Base-by-base conservation (phyloP, 2,329 filamentous ascomycete genomes). In the Penicillium italicum region DNA sequence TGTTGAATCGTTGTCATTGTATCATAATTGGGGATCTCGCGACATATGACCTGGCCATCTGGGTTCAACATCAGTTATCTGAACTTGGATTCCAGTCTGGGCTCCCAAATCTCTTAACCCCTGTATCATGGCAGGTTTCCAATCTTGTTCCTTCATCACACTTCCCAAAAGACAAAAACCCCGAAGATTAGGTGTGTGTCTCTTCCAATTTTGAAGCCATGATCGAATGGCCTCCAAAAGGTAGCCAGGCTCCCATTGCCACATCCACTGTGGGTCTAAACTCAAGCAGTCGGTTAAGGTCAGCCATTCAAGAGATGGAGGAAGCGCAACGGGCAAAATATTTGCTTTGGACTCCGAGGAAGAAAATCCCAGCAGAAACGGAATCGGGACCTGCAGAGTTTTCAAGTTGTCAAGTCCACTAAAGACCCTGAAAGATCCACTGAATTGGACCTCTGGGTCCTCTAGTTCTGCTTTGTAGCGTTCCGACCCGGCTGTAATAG, bases 191-290 rank as follows among this genome's bases (percentile, higher is more conserved):
- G 43, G 43, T n/a, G 43, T 46, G 31, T 36, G 20, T 24, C 30
- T 46, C 43, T 46, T 34, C 31, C 30, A 46, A 16, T 46, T n/a
- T 46, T 46, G 43, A 16, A 46, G 30, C 43, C 43, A 46, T 46
- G 30, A 36, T 46, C 30, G 43, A 46, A 46, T 46, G 26, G 30
- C 43, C 31, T 34, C 43, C 31, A 36, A 46, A 14, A 46, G 20
- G 30, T 46, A 46, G 30, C 26, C 31, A 24, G 30, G 16, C 31
- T 46, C 14, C 43, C n/a, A 37, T 47, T 47, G n/a, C 44, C 31
- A 36, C 24, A 36, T 12, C 44, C 31, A 36, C 28, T 47, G 18
- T 12, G 37, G 12, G 7, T 47, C 12, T 3, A n/a, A 10, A 47
- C 12, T 37, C 16, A 47, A 37, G 18, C 31, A 10, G 31, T 37